Base-by-base conservation (phyloP, 495 filamentous ascomycete species). In the Hyaloscypha hepaticicola region DNA sequence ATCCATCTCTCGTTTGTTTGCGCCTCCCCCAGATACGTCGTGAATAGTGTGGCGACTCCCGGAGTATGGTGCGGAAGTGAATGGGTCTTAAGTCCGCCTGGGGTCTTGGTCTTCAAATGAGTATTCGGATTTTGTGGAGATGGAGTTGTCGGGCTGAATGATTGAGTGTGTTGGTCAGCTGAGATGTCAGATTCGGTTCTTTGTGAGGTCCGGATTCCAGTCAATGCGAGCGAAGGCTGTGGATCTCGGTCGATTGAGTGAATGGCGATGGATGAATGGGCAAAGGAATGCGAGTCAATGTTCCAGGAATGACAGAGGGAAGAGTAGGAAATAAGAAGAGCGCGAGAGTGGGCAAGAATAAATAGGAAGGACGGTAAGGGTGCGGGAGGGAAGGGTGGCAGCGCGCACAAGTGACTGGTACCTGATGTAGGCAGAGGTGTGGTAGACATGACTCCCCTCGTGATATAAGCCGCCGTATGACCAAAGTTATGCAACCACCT, bases 401-500 rank as follows among this genome's bases (percentile, higher is more conserved):
- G 60, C 28, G 60, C 28, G 34, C n/a, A 63, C 21, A n/a, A 55
- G 33, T 61, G 57, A 56, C 55, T 64, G 61, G 66, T 64, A 68
- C 60, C 62, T 60, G 28, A 9, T 48, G 58, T 12, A 53, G 49
- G 33, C 33, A 33, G n/a, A 57, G 19, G 60, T 29, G 66, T 57
- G 53, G 51, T 55, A 33, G 45, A 64, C n/a, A n/a, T 65, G 66
- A 65, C 66, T 69, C 61, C 38, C 66, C 66, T 69, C 66, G 66
- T 68, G 66, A 68, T 68, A 68, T 68, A 68, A 68, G 66, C 66
- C 63, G 62, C 64, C 65, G 65, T 57, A 68, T 65, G 66, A 68
- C 61, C 62, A 49, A 28, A 26, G n/a, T 26, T 59, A 38, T 25
- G 60, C 48, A 56, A 41, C 53, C 14, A 14, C 33, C 52, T n/a